phyloP scores from a whole-genome alignment of 148 eudicot genomes.

The Vaccinium macrocarpon region DNA sequence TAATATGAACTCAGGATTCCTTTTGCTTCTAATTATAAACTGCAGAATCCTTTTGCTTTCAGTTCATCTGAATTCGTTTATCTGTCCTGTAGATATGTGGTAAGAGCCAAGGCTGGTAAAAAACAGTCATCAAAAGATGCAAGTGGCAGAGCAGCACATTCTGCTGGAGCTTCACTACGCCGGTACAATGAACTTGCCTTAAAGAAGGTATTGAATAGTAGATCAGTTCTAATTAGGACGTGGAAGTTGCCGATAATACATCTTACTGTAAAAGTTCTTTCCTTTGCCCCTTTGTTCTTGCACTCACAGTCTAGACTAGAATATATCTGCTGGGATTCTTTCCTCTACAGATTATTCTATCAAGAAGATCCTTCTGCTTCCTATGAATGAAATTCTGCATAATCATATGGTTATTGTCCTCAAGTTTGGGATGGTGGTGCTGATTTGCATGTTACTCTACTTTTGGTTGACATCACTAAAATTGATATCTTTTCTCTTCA shows the following conservation, averaged over 20 bases:
- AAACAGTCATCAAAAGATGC: constrained; percentile 91
- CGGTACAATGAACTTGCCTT: constrained; percentile 88
- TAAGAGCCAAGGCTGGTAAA: constrained; percentile 95
- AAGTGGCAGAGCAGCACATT: constrained; percentile 68
- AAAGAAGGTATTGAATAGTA: constrained; percentile 60
- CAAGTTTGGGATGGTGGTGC: not conserved
- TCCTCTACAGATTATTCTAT: not conserved
- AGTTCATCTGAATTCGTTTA: not conserved
- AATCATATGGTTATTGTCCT: not conserved
- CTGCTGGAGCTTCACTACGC: constrained; percentile 95
- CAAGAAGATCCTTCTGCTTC: not conserved
- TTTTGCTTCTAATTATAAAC: not conserved
- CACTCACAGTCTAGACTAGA: not conserved
- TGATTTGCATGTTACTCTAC: constrained; percentile 5
- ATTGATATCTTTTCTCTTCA: not conserved
- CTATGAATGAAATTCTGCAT: not conserved
- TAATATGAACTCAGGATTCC: not conserved
- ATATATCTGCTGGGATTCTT: not conserved
- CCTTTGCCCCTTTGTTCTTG: not conserved
- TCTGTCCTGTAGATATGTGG: constrained; percentile 64
- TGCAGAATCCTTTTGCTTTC: not conserved
- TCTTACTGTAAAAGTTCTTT: not conserved
- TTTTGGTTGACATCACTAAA: not conserved
- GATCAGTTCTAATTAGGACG: not conserved
- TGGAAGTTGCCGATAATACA: not conserved